Evolutionary conservation across 2,329 filamentous ascomycete species (phyloP), one percentile per base, ranked within the genome.

Genomic region (Blastomyces parvus): DNA sequence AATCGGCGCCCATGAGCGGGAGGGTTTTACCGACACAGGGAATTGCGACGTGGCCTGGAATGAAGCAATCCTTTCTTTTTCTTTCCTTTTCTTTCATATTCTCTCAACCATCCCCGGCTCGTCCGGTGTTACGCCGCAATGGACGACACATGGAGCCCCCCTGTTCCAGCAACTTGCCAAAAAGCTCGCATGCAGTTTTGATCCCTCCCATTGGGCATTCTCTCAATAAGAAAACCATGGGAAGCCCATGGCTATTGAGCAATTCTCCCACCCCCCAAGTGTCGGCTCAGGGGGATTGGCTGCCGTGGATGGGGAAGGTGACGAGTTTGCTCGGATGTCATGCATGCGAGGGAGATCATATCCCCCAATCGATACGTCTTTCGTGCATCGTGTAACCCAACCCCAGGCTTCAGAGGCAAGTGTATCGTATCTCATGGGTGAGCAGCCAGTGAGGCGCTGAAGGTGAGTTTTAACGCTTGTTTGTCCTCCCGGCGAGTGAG

Each of bases 331-430:
- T 40, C 25, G 56, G 19, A 42, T 42, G n/a, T n/a, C 56, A 59
- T 59, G 56, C 56, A 59, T 59, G 56, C 56, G 56, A 44, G 56
- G 56, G 22, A 42, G 56, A 59, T 59, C 56, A 59, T 44, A 30
- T 22, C 36, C 17, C 56, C 38, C n/a, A 56, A 59, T 59, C 11
- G 38, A 44, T n/a, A 30, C 17, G 22, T 44, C 33, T 59, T 44
- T 59, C 56, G 25, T 44, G 38, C 33, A 44, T 44, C n/a, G n/a
- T 44, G 56, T 19, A 27, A 44, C 56, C 38, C 56, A n/a, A 59
- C n/a, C 14, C 25, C 56, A 30, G 9, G 13, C 25, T 27, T 8
- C 22, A 27, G 19, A 27, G n/a, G n/a, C 17, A 44, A 42, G n/a
- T 22, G 36, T 30, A 58, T 25, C 40, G 38, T 14, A 38, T 36